These are phyloP conservation scores for Pseudogymnoascus pannorum DNA, from an alignment of 2,329 filamentous ascomycete species.

Conservation along the genomic window DNA sequence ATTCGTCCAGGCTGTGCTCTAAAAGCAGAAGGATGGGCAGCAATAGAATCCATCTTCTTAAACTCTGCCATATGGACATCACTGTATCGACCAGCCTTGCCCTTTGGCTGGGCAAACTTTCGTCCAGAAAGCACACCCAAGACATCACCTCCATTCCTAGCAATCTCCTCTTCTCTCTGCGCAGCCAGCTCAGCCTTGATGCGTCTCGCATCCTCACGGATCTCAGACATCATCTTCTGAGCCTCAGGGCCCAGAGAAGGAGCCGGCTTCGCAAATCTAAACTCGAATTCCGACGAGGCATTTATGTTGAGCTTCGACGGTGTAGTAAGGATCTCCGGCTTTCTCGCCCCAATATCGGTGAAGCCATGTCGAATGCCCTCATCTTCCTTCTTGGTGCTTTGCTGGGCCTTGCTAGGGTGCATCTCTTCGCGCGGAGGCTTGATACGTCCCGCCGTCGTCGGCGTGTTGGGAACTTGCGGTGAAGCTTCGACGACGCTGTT, in stretches of 20 bases:
- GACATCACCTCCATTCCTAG: constrained; percentile 36
- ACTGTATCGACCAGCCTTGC: constrained; percentile 72
- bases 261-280: constrained; percentile 51
- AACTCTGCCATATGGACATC: constrained; percentile 82
- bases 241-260: constrained; percentile 54
- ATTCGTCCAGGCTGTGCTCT: constrained; percentile 49
- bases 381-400: constrained; percentile 67
- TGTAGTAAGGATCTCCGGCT: constrained; percentile 39
- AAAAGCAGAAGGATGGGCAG: constrained; percentile 73
- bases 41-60: constrained; percentile 97
- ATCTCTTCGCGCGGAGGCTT: constrained; percentile 68
- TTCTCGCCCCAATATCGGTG: constrained; percentile 51
- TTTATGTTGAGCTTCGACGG: constrained; percentile 51
- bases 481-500: constrained; percentile 22
- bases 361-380: constrained; percentile 80
- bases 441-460: constrained; percentile 55
- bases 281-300: constrained; percentile 57
- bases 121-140: constrained; percentile 43
- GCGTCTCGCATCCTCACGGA: constrained; percentile 63
- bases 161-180: constrained; percentile 48
- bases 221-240: constrained; percentile 54
- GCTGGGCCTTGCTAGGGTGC: constrained; percentile 80
- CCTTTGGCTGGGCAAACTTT: constrained; percentile 73
- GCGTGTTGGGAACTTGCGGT: constrained; percentile 39
- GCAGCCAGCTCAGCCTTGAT: constrained; percentile 63